Conservation (phyloP, 176 grass and related monocot genomes). For the Avena atlantica region DNA sequence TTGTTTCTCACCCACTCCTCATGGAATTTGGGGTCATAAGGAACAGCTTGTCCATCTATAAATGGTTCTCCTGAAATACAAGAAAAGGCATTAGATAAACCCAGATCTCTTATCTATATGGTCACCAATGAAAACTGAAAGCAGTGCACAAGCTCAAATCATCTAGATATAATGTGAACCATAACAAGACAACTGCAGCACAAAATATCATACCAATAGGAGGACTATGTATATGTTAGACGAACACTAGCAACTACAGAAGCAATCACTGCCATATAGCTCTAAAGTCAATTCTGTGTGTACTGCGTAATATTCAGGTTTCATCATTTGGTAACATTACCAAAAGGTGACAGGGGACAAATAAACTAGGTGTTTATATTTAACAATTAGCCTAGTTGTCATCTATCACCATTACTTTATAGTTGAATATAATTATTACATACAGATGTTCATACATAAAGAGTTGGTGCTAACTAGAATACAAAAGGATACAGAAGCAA, state of each 20-base stretch:
- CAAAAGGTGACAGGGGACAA: background rate
- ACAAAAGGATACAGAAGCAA: background rate
- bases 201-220: background rate
- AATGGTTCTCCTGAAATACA: constrained; percentile 86
- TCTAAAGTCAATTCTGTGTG: background rate
- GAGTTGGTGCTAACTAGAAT: background rate
- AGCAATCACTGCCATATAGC: background rate
- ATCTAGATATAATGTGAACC: background rate
- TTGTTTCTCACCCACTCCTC: constrained; percentile 92
- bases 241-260: background rate
- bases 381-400: background rate
- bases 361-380: background rate
- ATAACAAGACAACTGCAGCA: background rate
- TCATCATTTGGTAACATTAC: background rate
- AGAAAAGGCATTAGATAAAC: background rate
- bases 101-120: background rate
- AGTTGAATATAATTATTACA: background rate
- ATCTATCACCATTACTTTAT: background rate
- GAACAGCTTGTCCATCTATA: constrained; percentile 81
- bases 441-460: background rate
- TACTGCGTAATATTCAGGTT: background rate
- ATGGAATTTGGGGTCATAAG: constrained; percentile 86
- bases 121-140: background rate
- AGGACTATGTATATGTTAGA: background rate
- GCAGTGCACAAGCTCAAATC: background rate